These are phyloP conservation scores for Pyrenochaeta sp. DNA, from an alignment of 2,329 filamentous ascomycete genomes.

Conservation along the genomic window DNA sequence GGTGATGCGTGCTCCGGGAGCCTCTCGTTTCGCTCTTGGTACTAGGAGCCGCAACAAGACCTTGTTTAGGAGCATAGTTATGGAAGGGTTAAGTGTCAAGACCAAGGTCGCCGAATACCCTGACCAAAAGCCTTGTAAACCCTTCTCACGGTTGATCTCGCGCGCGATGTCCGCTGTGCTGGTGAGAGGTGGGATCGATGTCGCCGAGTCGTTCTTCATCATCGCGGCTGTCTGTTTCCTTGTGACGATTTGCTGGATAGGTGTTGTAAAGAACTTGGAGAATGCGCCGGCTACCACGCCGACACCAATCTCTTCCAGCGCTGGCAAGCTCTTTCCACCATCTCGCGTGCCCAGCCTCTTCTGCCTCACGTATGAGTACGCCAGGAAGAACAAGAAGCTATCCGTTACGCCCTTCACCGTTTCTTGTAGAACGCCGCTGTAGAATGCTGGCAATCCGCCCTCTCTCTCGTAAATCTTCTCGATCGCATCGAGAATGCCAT, in stretches of 20 bases:
- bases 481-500: conserved; percentile 72
- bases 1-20: conserved; percentile 63
- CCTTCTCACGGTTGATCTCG: conserved; percentile 73
- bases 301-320: conserved; percentile 76
- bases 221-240: conserved; percentile 76
- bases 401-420: conserved; percentile 64
- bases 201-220: conserved; percentile 50
- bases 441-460: conserved; percentile 76
- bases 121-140: conserved; percentile 81
- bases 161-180: conserved; percentile 65
- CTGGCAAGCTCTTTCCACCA: conserved; percentile 58
- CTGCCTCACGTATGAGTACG: conserved; percentile 71
- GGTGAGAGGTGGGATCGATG: conserved; percentile 40
- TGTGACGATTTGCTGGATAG: conserved; percentile 82
- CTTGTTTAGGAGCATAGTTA: conserved; percentile 86
- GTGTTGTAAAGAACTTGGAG: conserved; percentile 79
- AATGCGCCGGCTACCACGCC: conserved; percentile 78
- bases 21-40: conserved; percentile 59
- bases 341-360: conserved; percentile 43
- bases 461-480: conserved; percentile 74
- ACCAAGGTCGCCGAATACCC: conserved; percentile 84
- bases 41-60: conserved; percentile 70
- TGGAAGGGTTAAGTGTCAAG: conserved; percentile 82
- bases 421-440: conserved; percentile 56
- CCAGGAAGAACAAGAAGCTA: conserved; percentile 86